phyloP scores from a whole-genome alignment of 345 rosid genomes.

The Mangifera indica region DNA sequence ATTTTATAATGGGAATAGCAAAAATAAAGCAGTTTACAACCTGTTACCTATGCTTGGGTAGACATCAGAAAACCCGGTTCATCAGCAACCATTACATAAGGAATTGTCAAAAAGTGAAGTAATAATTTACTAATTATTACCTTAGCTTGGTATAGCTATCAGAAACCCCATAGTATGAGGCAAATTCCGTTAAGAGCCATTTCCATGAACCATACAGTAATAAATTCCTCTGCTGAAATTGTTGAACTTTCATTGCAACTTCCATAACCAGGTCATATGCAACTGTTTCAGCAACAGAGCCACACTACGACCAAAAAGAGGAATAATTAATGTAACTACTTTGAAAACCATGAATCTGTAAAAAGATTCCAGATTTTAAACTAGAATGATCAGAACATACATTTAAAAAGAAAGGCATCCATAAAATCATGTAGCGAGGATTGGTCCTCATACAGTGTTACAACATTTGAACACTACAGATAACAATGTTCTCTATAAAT shows the following conservation, averaged over 20 bases:
- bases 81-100: not conserved
- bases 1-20: not conserved
- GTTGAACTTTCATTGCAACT: slow-evolving; percentile 88
- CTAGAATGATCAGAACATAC: not conserved
- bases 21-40: too few species aligned
- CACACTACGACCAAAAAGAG: slow-evolving; percentile 55
- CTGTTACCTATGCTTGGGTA: too few species aligned
- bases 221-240: slow-evolving; percentile 87
- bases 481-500: not conserved
- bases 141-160: slow-evolving; percentile 85
- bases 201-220: slow-evolving; percentile 86
- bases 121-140: slow-evolving; percentile 31
- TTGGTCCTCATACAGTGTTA: not conserved
- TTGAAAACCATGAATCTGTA: not conserved
- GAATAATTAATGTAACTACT: slow-evolving; percentile 19
- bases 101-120: slow-evolving; percentile 2
- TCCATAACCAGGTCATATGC: slow-evolving; percentile 89
- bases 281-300: slow-evolving; percentile 96
- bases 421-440: not conserved
- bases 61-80: too few species aligned
- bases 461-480: not conserved
- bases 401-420: not conserved
- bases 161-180: slow-evolving; percentile 92
- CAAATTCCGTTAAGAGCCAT: slow-evolving; percentile 92
- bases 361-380: slow-evolving; percentile 11